Percentiles rank a stretch among this genome's conserved stretches.
phyloP scores from a whole-genome alignment of 805 yeast genomes.

The Starmerella kuoi region DNA sequence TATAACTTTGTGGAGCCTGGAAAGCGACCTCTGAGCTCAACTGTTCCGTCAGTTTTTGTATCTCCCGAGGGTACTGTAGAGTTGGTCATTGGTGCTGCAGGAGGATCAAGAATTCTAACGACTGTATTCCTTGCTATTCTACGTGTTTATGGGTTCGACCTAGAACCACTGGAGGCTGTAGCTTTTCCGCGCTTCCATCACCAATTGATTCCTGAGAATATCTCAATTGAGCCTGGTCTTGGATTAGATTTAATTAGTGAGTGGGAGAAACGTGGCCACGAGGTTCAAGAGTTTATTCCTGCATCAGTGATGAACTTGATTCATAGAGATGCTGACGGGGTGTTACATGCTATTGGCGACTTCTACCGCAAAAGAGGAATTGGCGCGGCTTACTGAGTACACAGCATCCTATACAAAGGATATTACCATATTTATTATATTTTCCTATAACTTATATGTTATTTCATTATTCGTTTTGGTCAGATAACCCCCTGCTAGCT shows the following conservation, averaged over 20 bases:
- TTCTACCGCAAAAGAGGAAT: conserved; percentile 78
- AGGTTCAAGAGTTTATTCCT: conserved; percentile 33
- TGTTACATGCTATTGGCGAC: conserved; percentile 70
- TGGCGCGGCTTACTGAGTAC: conserved; percentile 47
- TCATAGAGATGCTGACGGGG: conserved; percentile 28
- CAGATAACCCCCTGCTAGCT: too few species aligned
- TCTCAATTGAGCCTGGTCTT: conserved; percentile 48
- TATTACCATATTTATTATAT: background rate
- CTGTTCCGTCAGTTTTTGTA: conserved; percentile 58
- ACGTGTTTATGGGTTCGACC: conserved; percentile 45
- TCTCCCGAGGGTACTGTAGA: conserved; percentile 33
- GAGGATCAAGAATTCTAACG: conserved; percentile 80
- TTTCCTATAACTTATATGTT: background rate
- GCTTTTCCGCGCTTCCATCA: conserved; percentile 81
- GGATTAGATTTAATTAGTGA: conserved; percentile 27
- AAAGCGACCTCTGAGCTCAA: conserved; percentile 75
- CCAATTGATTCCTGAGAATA: conserved; percentile 65
- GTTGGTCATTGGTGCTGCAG: conserved; percentile 79
- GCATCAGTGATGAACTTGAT: conserved; percentile 51
- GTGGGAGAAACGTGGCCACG: conserved; percentile 40
- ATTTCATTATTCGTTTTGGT: too few species aligned
- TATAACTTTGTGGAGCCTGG: conserved; percentile 65
- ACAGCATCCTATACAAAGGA: background rate
- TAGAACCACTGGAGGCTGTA: conserved; percentile 53
- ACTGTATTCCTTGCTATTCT: conserved; percentile 72